These are phyloP conservation scores for Cylindrodendrum hubeiense DNA, from an alignment of 2,329 filamentous ascomycete genomes.

Conservation along the genomic window DNA sequence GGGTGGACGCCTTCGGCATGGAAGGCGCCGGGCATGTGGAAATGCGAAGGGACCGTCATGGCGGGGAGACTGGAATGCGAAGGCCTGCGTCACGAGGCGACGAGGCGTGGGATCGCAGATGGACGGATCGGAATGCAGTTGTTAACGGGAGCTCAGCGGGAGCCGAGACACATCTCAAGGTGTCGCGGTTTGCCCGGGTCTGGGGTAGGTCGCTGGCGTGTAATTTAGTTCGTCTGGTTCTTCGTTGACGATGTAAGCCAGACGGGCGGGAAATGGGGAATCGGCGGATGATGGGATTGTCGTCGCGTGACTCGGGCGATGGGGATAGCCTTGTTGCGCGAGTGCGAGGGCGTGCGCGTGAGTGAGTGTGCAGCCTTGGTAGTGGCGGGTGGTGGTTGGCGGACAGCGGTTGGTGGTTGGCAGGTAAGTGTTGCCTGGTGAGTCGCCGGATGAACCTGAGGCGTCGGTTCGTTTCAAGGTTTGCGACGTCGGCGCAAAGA, in stretches of 20 bases:
- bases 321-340: neutral
- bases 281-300: neutral
- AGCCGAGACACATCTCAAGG: conserved; percentile 46
- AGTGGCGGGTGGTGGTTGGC: neutral
- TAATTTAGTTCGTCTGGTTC: neutral
- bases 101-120: conserved; percentile 1
- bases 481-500: neutral
- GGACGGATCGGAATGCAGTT: conserved; percentile 27
- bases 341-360: neutral
- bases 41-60: conserved; percentile 47
- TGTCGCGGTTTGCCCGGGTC: conserved; percentile 7
- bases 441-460: neutral
- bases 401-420: neutral
- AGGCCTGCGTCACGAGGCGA: conserved; percentile 12
- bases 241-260: conserved; percentile 1
- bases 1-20: conserved; percentile 56
- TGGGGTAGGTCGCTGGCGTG: neutral
- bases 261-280: neutral
- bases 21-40: conserved; percentile 53
- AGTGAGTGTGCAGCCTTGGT: neutral
- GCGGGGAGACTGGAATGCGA: conserved; percentile 23
- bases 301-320: conserved; percentile 2
- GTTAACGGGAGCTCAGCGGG: conserved; percentile 34
- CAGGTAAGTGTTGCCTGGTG: neutral
- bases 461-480: neutral